These are phyloP conservation scores for Pleurozium schreberi DNA, from an alignment of 225 moss, liverwort and hornwort genomes.

Conservation along the genomic window DNA sequence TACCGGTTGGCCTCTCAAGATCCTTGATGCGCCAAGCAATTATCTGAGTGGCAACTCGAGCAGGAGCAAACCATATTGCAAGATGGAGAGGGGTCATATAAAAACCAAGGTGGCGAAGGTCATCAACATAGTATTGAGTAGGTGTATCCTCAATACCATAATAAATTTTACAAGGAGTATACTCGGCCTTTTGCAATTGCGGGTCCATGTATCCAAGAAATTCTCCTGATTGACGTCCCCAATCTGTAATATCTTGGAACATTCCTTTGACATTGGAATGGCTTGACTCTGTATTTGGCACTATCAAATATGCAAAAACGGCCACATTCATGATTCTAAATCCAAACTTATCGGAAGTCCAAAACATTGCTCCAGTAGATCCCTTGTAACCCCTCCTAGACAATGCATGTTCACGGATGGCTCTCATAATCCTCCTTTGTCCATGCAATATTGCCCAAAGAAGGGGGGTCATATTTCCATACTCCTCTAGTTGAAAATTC, in stretches of 20 bases:
- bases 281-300: not conserved
- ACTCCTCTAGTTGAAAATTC: not conserved
- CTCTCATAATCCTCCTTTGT: not conserved
- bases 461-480: not conserved
- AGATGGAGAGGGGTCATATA: not conserved
- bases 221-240: fast-evolving
- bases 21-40: fast-evolving
- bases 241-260: not conserved
- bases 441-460: not conserved
- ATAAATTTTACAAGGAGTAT: not conserved
- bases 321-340: not conserved
- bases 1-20: not conserved
- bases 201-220: not conserved
- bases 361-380: not conserved
- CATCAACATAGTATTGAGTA: not conserved
- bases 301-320: not conserved
- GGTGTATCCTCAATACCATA: not conserved
- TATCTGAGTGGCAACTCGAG: fast-evolving
- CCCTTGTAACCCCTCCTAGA: too few relatives aligned
- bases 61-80: not conserved
- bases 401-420: not conserved
- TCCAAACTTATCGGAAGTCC: not conserved
- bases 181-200: too few relatives aligned
- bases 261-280: not conserved
- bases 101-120: not conserved